Conservation (phyloP, 495 filamentous ascomycete species). For the Podospora pseudoanserina region DNA sequence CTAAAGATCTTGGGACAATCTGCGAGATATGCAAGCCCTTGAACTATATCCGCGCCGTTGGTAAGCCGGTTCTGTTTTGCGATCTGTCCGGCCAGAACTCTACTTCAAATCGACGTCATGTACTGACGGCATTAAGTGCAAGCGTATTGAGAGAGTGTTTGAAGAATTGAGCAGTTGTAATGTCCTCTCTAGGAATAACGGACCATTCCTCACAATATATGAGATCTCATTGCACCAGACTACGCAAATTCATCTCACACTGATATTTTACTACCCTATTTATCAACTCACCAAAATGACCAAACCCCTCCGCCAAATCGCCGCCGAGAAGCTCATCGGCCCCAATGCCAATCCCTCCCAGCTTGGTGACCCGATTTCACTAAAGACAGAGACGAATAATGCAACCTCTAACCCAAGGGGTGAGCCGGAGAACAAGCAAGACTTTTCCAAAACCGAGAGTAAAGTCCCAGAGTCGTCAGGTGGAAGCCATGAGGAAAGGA, state of each 20-base stretch:
- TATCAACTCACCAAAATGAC: neutral
- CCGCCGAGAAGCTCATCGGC: constrained; percentile 31
- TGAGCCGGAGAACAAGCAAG: neutral
- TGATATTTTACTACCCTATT: too few species aligned
- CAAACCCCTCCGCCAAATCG: constrained; percentile 24
- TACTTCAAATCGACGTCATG: neutral
- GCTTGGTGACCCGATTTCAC: constrained; percentile 41
- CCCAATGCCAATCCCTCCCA: constrained; percentile 38
- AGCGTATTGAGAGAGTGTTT: too few species aligned
- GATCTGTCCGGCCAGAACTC: neutral
- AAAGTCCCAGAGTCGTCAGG: constrained; percentile 14
- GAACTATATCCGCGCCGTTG: neutral
- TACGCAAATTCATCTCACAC: too few species aligned
- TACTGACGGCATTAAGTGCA: neutral
- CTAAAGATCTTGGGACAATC: neutral
- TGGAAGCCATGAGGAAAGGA: constrained; percentile 21
- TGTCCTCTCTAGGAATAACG: neutral
- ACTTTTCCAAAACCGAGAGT: constrained; percentile 2
- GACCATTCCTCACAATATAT: too few species aligned
- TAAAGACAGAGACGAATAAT: constrained; percentile 41
- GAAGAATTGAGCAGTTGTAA: neutral
- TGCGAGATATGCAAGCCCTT: neutral
- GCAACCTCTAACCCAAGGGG: constrained; percentile 5
- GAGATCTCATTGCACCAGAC: too few species aligned
- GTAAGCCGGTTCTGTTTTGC: neutral